Conservation (phyloP, 495 filamentous ascomycete genomes). For the Talaromyces nanjingensis region DNA sequence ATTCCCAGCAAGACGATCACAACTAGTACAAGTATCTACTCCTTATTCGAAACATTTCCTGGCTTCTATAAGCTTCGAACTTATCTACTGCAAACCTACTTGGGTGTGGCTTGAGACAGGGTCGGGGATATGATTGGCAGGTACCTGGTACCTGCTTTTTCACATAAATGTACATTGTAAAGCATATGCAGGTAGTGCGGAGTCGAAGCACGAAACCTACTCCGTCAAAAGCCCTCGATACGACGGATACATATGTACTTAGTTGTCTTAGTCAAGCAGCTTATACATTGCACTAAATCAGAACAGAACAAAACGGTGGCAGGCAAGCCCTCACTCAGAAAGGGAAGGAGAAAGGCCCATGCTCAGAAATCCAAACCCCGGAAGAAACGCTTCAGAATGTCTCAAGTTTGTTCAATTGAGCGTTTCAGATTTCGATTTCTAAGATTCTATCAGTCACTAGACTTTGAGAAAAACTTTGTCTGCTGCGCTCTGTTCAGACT, state of each 20-base stretch:
- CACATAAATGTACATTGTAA: background rate
- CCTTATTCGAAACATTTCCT: background rate
- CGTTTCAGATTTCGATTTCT: background rate
- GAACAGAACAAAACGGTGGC: background rate
- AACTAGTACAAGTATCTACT: background rate
- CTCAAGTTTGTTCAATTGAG: background rate
- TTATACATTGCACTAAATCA: background rate
- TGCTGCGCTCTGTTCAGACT: background rate
- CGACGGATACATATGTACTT: background rate
- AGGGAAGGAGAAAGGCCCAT: background rate
- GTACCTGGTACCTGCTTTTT: background rate
- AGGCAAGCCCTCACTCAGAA: background rate
- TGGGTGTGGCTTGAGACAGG: background rate
- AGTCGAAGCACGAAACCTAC: background rate
- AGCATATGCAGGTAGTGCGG: background rate
- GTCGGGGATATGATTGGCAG: background rate
- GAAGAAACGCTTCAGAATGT: slow-evolving; percentile 4
- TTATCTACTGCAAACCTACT: background rate
- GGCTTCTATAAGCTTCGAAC: background rate
- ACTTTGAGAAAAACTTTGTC: background rate
- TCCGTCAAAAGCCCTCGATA: background rate
- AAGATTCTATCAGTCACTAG: background rate
- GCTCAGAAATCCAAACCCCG: background rate
- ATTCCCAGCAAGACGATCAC: background rate
- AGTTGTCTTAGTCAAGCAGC: background rate